phyloP scores from a whole-genome alignment of 169 alveolate genomes.

The Plasmodium billcollinsi region DNA sequence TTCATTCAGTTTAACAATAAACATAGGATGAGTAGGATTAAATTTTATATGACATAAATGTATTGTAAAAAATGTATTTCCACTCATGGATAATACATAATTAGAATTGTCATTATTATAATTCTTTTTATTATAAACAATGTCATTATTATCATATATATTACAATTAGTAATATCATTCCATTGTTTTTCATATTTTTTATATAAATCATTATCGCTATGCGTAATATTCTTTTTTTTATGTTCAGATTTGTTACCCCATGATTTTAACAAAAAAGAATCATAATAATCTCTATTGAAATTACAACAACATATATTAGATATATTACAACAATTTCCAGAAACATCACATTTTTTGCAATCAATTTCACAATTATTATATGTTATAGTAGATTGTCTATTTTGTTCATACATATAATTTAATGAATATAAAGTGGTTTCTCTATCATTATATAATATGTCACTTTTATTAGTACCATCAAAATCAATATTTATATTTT shows the following conservation, averaged over 20 bases:
- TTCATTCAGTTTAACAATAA: constrained; percentile 44
- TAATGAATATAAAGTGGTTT: constrained; percentile 9
- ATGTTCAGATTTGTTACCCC: constrained; percentile 14
- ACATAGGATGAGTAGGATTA: constrained; percentile 66
- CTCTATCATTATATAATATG: not conserved
- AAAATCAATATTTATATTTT: constrained; percentile 1
- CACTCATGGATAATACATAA: constrained; percentile 70
- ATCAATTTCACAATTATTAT: not conserved
- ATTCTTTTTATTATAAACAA: not conserved
- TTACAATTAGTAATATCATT: not conserved
- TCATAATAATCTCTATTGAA: not conserved
- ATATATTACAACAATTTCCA: no score
- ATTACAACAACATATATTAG: no score
- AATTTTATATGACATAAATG: constrained; percentile 70
- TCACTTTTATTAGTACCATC: not conserved
- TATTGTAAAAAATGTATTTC: constrained; percentile 42
- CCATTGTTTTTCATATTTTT: constrained; percentile 32
- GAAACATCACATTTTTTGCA: no score
- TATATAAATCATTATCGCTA: not conserved
- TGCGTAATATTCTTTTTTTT: constrained; percentile 12
- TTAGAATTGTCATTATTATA: constrained; percentile 16
- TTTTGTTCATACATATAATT: not conserved
- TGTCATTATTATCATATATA: constrained; percentile 1
- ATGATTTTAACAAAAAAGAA: constrained; percentile 19
- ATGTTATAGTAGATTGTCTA: not conserved